Evolutionary conservation across 148 eudicot species (phyloP), one percentile per base, ranked within the genome.

Genomic region (Bassia scoparia): DNA sequence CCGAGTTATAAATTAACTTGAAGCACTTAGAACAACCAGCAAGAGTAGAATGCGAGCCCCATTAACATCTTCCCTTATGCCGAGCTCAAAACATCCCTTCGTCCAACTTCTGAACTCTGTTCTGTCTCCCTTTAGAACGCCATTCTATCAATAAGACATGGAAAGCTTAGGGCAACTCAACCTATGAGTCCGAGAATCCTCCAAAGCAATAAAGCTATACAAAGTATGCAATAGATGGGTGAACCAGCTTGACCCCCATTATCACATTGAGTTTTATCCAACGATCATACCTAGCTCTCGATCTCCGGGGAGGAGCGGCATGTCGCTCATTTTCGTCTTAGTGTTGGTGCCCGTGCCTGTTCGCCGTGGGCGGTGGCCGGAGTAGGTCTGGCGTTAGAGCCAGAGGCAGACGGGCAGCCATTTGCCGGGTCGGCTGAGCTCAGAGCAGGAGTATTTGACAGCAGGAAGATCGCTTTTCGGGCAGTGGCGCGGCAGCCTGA

Each of bases 351-450:
- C 68, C 43, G 0, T 61, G 18, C n/a, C n/a, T n/a, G n/a, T n/a
- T n/a, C n/a, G 37, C 75, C 68, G 4, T 88, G 80, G 2, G 89
- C 89, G 4, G 91, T 87, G n/a, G n/a, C 8, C 62, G 62, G 91
- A 80, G 82, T 87, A 93, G 3, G 93, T n/a, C 87, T 52, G 91
- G 91, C 83, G 85, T n/a, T 88, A 93, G 55, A 93, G 84, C 91
- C 93, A 90, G 37, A 90, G 37, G 96, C 84, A 16, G 93, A 89
- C 89, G 98, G 98, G 85, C 98, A 93, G 85, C 96, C 96, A 93
- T 33, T 77, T 79, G 74, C 33, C 74, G 21, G n/a, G n/a, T n/a
- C 79, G 86, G 72, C 70, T 81, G 76, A 86, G 75, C 52, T 80
- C 59, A 35, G 46, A 7, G 82, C 98, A 93, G 1, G 93, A 75